Conservation (phyloP, 768 basidiomycete species). For the Plicaturopsis crispa region DNA sequence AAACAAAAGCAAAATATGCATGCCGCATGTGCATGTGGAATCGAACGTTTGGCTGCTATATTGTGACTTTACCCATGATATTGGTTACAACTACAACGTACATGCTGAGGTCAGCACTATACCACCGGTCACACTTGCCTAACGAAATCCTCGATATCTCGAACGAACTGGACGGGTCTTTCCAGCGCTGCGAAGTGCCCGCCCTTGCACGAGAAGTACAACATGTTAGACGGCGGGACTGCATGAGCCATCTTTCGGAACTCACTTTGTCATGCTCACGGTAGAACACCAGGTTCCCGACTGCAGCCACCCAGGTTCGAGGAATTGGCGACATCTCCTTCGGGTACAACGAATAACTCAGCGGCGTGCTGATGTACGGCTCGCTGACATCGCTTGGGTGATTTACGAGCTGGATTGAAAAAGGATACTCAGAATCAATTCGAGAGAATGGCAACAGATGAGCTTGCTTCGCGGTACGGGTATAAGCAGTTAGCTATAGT, state of each 20-base stretch:
- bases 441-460: background rate
- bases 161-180: slow-evolving; percentile 15
- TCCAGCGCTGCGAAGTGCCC: slow-evolving; percentile 27
- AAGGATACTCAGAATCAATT: background rate
- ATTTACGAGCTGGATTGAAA: background rate
- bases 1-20: too few relatives aligned
- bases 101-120: too few relatives aligned
- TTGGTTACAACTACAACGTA: too few relatives aligned
- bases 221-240: too few relatives aligned
- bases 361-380: slow-evolving; percentile 10
- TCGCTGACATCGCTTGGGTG: background rate
- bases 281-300: slow-evolving; percentile 17
- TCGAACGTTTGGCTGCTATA: too few relatives aligned
- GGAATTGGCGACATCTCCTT: slow-evolving; percentile 18
- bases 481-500: slow-evolving; percentile 15
- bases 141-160: slow-evolving; percentile 22
- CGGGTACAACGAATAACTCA: slow-evolving; percentile 19
- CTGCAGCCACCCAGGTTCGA: slow-evolving; percentile 14
- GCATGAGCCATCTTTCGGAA: too few relatives aligned
- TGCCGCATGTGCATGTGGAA: too few relatives aligned
- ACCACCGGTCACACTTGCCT: background rate
- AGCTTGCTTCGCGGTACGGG: slow-evolving; percentile 12
- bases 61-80: too few relatives aligned
- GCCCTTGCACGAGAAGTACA: slow-evolving; percentile 7
- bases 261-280: slow-evolving; percentile 13